phyloP scores from a whole-genome alignment of 1,284 basidiomycete genomes.

The Volvariella volvacea region DNA sequence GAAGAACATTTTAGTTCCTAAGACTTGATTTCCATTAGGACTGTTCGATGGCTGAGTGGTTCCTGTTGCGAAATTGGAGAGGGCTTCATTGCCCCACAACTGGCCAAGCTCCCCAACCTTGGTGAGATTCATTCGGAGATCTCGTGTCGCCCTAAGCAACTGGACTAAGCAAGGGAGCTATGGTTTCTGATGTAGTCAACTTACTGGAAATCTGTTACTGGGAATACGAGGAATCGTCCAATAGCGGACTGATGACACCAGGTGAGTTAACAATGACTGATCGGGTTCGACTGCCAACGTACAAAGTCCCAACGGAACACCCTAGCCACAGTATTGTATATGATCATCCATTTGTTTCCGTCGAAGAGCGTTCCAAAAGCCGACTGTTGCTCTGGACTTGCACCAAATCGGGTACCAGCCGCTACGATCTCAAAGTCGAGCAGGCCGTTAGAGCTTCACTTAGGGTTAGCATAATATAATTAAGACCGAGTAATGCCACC shows the following conservation, averaged over 20 bases:
- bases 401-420: constrained; percentile 46
- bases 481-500: constrained; percentile 14
- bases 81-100: constrained; percentile 33
- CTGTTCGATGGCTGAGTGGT: constrained; percentile 26
- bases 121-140: constrained; percentile 45
- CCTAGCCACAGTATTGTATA: constrained; percentile 42
- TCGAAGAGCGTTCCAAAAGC: constrained; percentile 45
- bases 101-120: constrained; percentile 39
- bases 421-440: constrained; percentile 45
- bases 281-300: constrained; percentile 25
- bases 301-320: constrained; percentile 62
- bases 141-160: constrained; percentile 41
- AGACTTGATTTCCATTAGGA: constrained; percentile 42
- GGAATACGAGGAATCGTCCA: constrained; percentile 54
- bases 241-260: constrained; percentile 38
- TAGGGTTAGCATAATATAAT: background rate
- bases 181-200: constrained; percentile 12
- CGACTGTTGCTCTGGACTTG: constrained; percentile 26
- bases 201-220: constrained; percentile 48
- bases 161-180: background rate
- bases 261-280: too few species aligned
- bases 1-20: constrained; percentile 55
- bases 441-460: constrained; percentile 43
- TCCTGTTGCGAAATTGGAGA: constrained; percentile 29
- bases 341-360: constrained; percentile 59